These are phyloP conservation scores for Wakefieldia striispora DNA, from an alignment of 768 basidiomycete genomes.

Conservation along the genomic window DNA sequence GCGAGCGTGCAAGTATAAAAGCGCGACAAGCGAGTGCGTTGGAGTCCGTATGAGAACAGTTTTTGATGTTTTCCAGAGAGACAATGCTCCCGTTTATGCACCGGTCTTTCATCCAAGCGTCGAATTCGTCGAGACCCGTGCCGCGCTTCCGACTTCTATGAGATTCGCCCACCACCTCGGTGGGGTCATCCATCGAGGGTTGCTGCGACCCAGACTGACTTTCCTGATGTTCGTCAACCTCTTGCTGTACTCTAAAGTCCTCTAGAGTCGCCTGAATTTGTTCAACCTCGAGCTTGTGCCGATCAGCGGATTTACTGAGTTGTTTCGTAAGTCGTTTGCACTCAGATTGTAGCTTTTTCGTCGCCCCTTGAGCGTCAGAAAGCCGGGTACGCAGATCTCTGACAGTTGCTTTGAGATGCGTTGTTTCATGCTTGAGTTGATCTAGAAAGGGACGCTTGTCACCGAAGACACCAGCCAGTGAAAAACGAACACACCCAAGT, in stretches of 20 bases:
- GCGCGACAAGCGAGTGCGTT: conserved; percentile 4
- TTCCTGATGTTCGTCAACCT: background rate
- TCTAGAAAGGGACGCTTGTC: background rate
- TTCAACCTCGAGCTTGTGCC: background rate
- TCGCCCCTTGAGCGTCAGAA: background rate
- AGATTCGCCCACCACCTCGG: background rate
- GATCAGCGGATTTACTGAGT: background rate
- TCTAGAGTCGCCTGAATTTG: background rate
- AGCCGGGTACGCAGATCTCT: conserved; percentile 1
- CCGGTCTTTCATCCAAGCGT: conserved; percentile 1
- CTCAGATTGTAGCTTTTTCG: background rate
- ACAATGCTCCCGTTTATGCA: background rate
- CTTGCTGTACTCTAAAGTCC: background rate
- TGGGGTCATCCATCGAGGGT: background rate
- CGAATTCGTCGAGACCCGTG: background rate
- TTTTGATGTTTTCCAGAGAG: background rate
- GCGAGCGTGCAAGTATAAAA: background rate
- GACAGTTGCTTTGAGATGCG: background rate
- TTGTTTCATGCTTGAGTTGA: conserved; percentile 1
- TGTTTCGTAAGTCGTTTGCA: background rate
- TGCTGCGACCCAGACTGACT: background rate
- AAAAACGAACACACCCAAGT: background rate
- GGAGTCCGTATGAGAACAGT: background rate
- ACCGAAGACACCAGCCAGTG: background rate
- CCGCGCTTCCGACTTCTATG: background rate